A percentile compares a stretch with the other conserved stretches of the same genome.
phyloP scores from a whole-genome alignment of 208 protist species.

The Trypanosoma brucei region DNA sequence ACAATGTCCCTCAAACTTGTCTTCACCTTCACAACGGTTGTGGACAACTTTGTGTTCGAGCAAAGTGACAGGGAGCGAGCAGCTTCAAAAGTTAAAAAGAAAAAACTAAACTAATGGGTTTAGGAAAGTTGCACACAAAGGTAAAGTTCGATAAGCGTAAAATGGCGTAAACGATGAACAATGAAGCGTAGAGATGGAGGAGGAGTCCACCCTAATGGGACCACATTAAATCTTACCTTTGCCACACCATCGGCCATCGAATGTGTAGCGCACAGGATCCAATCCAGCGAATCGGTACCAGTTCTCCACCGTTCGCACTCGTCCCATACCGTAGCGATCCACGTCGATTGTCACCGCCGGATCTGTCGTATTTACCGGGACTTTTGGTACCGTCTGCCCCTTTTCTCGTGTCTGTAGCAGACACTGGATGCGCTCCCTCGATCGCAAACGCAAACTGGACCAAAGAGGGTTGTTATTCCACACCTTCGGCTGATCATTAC shows the following conservation, averaged over 20 bases:
- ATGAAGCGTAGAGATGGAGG: too few species aligned
- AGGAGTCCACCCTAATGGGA: too few species aligned
- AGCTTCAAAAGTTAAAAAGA: too few species aligned
- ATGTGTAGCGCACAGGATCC: constrained; percentile 36
- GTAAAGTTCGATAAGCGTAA: too few species aligned
- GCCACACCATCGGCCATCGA: constrained; percentile 60
- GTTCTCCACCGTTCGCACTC: constrained; percentile 40
- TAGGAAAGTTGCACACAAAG: too few species aligned
- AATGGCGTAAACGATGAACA: too few species aligned
- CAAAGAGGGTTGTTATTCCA: constrained; percentile 34
- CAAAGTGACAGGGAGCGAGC: too few species aligned
- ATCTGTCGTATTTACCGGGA: constrained; percentile 26
- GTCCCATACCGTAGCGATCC: constrained; percentile 72
- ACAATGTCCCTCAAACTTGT: too few species aligned
- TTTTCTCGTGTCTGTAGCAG: constrained; percentile 31
- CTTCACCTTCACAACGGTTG: too few species aligned
- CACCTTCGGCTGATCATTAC: constrained; percentile 49
- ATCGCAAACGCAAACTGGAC: constrained; percentile 20
- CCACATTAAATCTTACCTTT: background rate
- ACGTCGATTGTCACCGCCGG: constrained; percentile 49
- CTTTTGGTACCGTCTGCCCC: constrained; percentile 7
- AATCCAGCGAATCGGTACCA: constrained; percentile 76
- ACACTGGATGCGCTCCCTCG: constrained; percentile 52
- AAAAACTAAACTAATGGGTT: too few species aligned
- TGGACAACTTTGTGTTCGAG: too few species aligned